Percentiles rank a stretch among this genome's conserved stretches.
Evolutionary conservation across 495 filamentous ascomycete species (phyloP).

Genomic region (Penicillium longicatenatum): DNA sequence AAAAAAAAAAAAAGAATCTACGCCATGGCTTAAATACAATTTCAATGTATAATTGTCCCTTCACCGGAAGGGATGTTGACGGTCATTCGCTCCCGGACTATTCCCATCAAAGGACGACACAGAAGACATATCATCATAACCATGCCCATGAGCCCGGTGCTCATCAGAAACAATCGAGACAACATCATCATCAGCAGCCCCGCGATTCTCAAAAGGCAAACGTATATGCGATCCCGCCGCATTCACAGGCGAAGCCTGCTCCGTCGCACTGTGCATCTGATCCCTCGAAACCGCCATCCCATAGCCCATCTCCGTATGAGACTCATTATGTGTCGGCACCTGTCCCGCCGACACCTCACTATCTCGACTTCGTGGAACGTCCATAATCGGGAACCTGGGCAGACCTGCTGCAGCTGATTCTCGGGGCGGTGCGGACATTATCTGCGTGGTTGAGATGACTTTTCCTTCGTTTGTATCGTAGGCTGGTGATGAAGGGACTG

Average conservation of each 20-base stretch:
- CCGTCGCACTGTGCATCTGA: conserved; percentile 16
- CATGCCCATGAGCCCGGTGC: conserved; percentile 11
- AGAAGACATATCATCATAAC: conserved; percentile 39
- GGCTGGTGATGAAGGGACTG: conserved; percentile 5
- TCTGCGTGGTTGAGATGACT: conserved; percentile 21
- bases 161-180: conserved; percentile 35
- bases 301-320: conserved; percentile 14
- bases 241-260: conserved; percentile 13
- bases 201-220: conserved; percentile 31
- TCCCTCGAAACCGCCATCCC: conserved; percentile 19
- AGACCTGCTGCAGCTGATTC: conserved; percentile 4
- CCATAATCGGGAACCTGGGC: conserved; percentile 12
- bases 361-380: conserved; percentile 6
- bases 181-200: conserved; percentile 24
- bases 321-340: not conserved
- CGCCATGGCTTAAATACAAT: conserved; percentile 15
- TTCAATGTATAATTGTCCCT: not conserved
- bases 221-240: conserved; percentile 7
- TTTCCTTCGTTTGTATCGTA: conserved; percentile 17
- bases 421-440: conserved; percentile 12
- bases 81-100: not conserved
- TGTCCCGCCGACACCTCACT: conserved; percentile 8
- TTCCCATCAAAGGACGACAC: conserved; percentile 38
- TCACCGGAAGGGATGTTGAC: conserved; percentile 7
- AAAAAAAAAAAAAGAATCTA: not conserved